phyloP scores from a whole-genome alignment of 257 asterid species.

The Galeopsis tetrahit region DNA sequence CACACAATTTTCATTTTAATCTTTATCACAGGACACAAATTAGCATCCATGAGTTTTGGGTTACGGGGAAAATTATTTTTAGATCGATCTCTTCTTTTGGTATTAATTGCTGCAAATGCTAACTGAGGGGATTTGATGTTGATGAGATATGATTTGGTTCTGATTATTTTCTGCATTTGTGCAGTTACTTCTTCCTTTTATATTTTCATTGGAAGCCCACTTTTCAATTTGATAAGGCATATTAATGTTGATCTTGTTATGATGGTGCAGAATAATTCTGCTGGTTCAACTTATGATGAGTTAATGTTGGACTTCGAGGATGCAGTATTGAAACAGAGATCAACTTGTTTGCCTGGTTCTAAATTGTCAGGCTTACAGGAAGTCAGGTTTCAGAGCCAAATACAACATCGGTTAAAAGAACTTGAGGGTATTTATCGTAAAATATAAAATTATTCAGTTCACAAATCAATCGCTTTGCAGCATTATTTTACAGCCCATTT shows the following conservation, averaged over 20 bases:
- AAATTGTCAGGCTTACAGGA: slow-evolving; percentile 66
- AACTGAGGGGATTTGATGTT: not conserved
- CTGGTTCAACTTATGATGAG: slow-evolving; percentile 65
- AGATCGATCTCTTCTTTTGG: slow-evolving; percentile 11
- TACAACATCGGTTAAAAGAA: slow-evolving; percentile 73
- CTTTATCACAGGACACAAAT: slow-evolving; percentile 16
- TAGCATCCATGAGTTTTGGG: slow-evolving; percentile 4
- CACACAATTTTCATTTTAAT: not conserved
- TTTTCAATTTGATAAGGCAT: slow-evolving; percentile 2
- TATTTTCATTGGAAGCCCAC: slow-evolving; percentile 22
- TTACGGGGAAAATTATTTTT: not conserved
- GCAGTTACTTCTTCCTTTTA: slow-evolving; percentile 23
- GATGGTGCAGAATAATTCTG: slow-evolving; percentile 57
- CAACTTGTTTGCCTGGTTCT: slow-evolving; percentile 64
- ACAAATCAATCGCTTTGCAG: slow-evolving; percentile 15
- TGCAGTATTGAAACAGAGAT: slow-evolving; percentile 69
- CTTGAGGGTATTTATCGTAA: slow-evolving; percentile 75
- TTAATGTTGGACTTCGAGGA: slow-evolving; percentile 91
- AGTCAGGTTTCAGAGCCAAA: slow-evolving; percentile 61
- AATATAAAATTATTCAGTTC: slow-evolving; percentile 6
- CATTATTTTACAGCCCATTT: slow-evolving; percentile 18
- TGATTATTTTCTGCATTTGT: not conserved
- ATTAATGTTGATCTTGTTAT: slow-evolving; percentile 22
- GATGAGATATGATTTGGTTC: slow-evolving; percentile 12
- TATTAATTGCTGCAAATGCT: slow-evolving; percentile 14